Conservation (phyloP, 305 asterid genomes). For the Solanum hybrid region DNA sequence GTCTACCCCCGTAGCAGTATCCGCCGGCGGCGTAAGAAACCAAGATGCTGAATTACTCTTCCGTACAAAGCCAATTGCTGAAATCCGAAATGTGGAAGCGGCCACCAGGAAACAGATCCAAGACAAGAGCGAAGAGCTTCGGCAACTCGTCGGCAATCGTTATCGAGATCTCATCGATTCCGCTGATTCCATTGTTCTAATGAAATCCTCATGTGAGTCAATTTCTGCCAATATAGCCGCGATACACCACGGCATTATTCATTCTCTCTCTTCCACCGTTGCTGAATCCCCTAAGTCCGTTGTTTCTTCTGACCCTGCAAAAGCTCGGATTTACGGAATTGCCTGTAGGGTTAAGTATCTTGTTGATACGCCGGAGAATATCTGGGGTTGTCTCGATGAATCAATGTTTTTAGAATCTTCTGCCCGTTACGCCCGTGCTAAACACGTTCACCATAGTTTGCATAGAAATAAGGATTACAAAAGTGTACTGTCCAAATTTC, state of each 20-base stretch:
- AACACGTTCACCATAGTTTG: slow-evolving; percentile 65
- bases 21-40: slow-evolving; percentile 14
- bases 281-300: slow-evolving; percentile 43
- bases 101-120: slow-evolving; percentile 78
- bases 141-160: slow-evolving; percentile 82
- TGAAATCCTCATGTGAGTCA: slow-evolving; percentile 84
- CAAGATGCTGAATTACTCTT: slow-evolving; percentile 84
- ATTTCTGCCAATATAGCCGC: slow-evolving; percentile 64
- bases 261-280: slow-evolving; percentile 56
- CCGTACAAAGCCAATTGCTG: slow-evolving; percentile 73
- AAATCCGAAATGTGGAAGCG: slow-evolving; percentile 71
- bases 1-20: slow-evolving; percentile 6
- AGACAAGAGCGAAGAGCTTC: slow-evolving; percentile 85
- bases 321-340: slow-evolving; percentile 63
- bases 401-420: slow-evolving; percentile 87
- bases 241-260: slow-evolving; percentile 47
- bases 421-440: slow-evolving; percentile 83
- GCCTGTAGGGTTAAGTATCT: slow-evolving; percentile 95
- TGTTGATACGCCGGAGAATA: slow-evolving; percentile 94
- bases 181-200: slow-evolving; percentile 82
- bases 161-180: slow-evolving; percentile 97
- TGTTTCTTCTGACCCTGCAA: slow-evolving; percentile 33
- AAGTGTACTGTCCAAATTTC: slow-evolving; percentile 61
- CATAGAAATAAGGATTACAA: slow-evolving; percentile 29
- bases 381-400: slow-evolving; percentile 97